Evolutionary conservation across 345 rosid genomes (phyloP), one percentile per base, ranked within the genome.

Genomic region (Boechera divaricarpa): DNA sequence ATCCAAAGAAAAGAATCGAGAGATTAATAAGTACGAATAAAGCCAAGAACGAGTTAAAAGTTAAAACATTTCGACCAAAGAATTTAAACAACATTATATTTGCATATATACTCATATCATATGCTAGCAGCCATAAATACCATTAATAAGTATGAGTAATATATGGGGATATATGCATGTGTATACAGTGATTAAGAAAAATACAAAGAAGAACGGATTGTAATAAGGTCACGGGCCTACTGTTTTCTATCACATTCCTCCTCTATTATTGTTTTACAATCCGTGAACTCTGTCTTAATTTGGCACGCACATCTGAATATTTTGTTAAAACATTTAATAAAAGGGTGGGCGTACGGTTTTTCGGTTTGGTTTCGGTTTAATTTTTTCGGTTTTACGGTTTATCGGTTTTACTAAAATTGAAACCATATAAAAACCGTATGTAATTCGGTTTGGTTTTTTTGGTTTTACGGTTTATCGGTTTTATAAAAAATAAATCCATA

Each of bases 171-270:
- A 39, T 70, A 57, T 59, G 65, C 55, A 64, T 54, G 29, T 74
- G 70, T 55, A 24, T 39, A 49, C 31, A 61, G 41, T 26, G 32
- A n/a, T 63, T 29, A 73, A 75, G 73, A 75, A 75, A 16, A 58
- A 47, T n/a, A 59, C 73, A 75, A 75, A 67, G 54, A 10, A 67
- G 45, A 48, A 59, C 15, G 33, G 67, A 75, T 75, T 29, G 60
- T 38, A 59, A 67, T 7, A 61, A 75, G 68, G 68, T 75, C 79
- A 75, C 79, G 79, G 73, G 79, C 79, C 79, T 67, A 67, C 68
- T 58, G 53, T 75, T 75, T 68, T 31, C 68, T 38, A 24, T 36
- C 41, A 72, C 52, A 36, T 5, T 72, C 36, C 32, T 67, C 5
- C 67, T 75, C 73, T 67, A 58, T 59, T 13, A 59, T 75, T 58